Evolutionary conservation across 148 eudicot genomes (phyloP).

Genomic region (Silene conica): DNA sequence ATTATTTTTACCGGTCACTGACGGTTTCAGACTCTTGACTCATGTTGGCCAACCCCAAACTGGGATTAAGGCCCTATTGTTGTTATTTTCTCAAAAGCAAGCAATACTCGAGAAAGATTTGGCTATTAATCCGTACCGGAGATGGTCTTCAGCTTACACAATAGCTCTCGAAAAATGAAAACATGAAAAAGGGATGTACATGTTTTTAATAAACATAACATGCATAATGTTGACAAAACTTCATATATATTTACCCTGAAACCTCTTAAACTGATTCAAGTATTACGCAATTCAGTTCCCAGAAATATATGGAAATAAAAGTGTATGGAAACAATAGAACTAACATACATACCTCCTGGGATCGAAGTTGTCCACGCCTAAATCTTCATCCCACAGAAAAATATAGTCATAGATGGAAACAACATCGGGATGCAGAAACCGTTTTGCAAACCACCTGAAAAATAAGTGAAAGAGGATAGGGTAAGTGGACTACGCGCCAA

Average conservation of each 20-base stretch:
- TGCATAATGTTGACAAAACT: too few relatives aligned
- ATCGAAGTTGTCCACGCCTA: slow-evolving; percentile 75
- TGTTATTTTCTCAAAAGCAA: background rate
- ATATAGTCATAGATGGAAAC: slow-evolving; percentile 83
- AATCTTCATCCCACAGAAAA: slow-evolving; percentile 98
- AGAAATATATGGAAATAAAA: background rate
- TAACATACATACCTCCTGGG: slow-evolving; percentile 68
- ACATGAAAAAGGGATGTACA: too few relatives aligned
- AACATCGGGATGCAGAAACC: slow-evolving; percentile 86
- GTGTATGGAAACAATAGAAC: background rate
- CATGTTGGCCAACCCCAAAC: too few relatives aligned
- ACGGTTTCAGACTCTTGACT: too few relatives aligned
- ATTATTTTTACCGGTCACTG: too few relatives aligned
- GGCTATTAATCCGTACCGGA: background rate
- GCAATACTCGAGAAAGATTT: background rate
- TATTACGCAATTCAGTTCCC: too few relatives aligned
- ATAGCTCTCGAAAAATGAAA: background rate
- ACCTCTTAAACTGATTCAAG: too few relatives aligned
- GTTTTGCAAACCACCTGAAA: slow-evolving; percentile 98
- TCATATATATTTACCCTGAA: too few relatives aligned
- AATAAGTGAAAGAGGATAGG: slow-evolving; percentile 7
- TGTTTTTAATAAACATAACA: too few relatives aligned
- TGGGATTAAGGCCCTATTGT: too few relatives aligned
- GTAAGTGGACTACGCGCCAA: slow-evolving; percentile 7
- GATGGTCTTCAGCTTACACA: background rate